Base-by-base conservation (phyloP, 2,329 filamentous ascomycete genomes). In the Fusarium concolor region DNA sequence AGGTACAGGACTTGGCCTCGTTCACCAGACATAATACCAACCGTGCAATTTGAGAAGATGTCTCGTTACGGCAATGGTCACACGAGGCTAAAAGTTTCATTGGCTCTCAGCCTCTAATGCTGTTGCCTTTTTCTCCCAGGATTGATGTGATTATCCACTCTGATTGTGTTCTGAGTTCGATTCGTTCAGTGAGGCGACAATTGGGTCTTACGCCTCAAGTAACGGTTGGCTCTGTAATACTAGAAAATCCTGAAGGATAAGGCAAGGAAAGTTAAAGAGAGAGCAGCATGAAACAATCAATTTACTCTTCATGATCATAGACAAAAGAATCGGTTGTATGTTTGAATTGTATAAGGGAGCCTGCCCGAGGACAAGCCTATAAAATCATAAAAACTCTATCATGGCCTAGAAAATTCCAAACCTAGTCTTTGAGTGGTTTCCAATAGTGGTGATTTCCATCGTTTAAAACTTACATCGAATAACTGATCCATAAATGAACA, bases 171-270 rank as follows among this genome's bases (percentile, higher is more conserved):
- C 35, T 44, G 29, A 38, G 28, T 35, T 57, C 61, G 55, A 56
- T 38, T 71, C 57, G 20, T 51, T 64, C 20, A 59, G 62, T 69
- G 65, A 71, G 68, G 68, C 68, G 65, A 64, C 44, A 43, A 24
- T 33, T 64, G 31, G 45, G 51, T 45, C 47, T 31, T 42, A 51
- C 60, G 68, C 68, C 67, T 62, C 15, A 38, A 51, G 33, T 6
- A 68, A 68, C 24, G 60, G 64, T 60, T 70, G 61, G 67, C 53
- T 54, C 39, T 50, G 38, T 46, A 26, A 53, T 46, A 26, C 15
- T 17, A 26, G 37, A 17, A 47, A 12, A 18, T 26, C 38, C 8
- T 14, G 22, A 18, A 35, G 33, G 22, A 18, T 5, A 29, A 15
- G 8, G 20, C 43, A 37, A 51, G 20, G 18, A 39, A 51, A 51